Conservation (phyloP, 192 early-diverging fungal species). For the Phlyctochytrium planicorne region DNA sequence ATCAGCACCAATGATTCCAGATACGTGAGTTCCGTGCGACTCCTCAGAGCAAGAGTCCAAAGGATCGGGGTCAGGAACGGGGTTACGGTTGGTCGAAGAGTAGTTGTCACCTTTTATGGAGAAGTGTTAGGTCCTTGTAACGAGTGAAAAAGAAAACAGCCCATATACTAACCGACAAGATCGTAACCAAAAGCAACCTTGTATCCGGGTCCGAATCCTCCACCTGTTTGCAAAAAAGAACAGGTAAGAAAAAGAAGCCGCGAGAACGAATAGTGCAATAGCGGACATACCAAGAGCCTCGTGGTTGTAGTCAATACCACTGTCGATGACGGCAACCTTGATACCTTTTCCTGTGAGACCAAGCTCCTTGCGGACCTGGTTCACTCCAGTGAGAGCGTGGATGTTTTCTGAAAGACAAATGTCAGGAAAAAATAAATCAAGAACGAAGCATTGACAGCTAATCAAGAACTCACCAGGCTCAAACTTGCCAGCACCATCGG, state of each 20-base stretch:
- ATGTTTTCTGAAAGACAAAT: no score
- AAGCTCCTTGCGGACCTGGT: constrained; percentile 7
- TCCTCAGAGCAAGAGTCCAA: constrained; percentile 32
- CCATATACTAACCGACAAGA: constrained; percentile 40
- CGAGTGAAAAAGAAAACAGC: no score
- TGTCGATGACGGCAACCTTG: constrained; percentile 37
- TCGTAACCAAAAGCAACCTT: constrained; percentile 31
- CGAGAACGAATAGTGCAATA: no score
- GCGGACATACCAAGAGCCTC: no score
- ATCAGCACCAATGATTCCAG: constrained; percentile 40
- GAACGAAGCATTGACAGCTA: no score
- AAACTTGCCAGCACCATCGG: no score
- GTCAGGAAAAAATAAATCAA: no score
- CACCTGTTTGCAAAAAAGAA: no score
- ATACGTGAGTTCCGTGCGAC: constrained; percentile 44
- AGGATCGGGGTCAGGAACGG: constrained; percentile 39
- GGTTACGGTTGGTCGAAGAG: no score
- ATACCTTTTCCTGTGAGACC: constrained; percentile 38
- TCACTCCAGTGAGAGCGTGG: constrained; percentile 33
- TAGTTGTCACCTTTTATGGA: constrained; percentile 12
- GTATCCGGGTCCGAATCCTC: constrained; percentile 32
- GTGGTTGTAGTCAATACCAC: no score
- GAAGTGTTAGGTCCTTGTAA: no score
- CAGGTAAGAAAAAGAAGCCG: constrained; percentile 45
- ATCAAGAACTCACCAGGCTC: no score